Percentiles rank a stretch among this genome's conserved stretches.
phyloP scores from a whole-genome alignment of 139 green algal species.

The Chlamydomonas incerta region DNA sequence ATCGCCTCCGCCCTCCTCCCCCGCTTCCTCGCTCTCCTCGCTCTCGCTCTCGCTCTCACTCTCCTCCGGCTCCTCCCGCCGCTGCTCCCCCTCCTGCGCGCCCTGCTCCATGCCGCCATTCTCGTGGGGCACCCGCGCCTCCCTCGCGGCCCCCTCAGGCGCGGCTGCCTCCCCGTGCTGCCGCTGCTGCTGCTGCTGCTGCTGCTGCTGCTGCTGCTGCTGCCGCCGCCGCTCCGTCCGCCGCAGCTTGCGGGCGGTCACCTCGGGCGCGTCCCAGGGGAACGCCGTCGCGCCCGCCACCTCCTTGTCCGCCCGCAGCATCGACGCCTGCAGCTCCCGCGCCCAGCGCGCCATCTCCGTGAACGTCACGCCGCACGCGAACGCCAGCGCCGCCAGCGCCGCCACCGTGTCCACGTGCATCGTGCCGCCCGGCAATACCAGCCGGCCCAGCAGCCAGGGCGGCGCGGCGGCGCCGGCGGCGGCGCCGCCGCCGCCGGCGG shows the following conservation, averaged over 20 bases:
- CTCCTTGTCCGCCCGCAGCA: not conserved
- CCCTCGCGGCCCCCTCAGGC: not conserved
- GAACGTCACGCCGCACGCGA: not conserved
- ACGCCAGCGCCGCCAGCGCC: slow-evolving; percentile 12
- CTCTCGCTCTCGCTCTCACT: not conserved
- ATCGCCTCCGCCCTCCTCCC: not conserved
- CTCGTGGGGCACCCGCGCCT: too few species aligned
- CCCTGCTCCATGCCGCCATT: too few species aligned
- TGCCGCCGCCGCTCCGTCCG: not conserved
- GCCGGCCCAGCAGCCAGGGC: not conserved
- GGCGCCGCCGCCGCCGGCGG: too few species aligned
- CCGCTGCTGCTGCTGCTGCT: not conserved
- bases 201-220: not conserved
- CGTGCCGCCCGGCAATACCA: not conserved
- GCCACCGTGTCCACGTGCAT: slow-evolving; percentile 14
- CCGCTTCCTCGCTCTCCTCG: not conserved
- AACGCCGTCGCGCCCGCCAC: not conserved
- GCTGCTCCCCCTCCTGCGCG: too few species aligned
- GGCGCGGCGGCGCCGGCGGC: too few species aligned
- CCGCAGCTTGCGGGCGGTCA: not conserved
- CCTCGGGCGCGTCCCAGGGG: too few species aligned
- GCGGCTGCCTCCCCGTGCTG: not conserved
- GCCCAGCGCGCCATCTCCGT: not conserved
- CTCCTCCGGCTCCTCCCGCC: not conserved
- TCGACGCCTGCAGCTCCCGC: not conserved